Conservation (phyloP, 1,139 yeast genomes). For the Hyphopichia khmerensis region DNA sequence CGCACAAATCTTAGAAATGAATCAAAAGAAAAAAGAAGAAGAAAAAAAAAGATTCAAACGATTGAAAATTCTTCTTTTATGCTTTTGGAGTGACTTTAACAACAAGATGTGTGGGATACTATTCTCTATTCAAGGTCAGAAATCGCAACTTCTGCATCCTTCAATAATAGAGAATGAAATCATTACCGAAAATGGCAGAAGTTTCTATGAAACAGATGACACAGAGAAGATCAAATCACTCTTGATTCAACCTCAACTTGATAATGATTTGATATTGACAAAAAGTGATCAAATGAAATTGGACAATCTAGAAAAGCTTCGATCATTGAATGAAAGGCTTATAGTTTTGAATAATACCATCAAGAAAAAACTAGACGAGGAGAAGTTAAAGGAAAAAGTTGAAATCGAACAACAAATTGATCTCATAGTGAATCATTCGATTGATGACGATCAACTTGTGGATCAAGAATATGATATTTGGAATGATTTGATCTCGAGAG, state of each 20-base stretch:
- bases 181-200: constrained; percentile 1
- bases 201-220: constrained; percentile 24
- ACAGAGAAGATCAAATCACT: constrained; percentile 7
- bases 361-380: constrained; percentile 19
- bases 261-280: constrained; percentile 14
- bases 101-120: constrained; percentile 27
- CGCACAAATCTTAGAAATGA: too few relatives aligned
- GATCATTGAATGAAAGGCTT: constrained; percentile 21
- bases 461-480: not conserved
- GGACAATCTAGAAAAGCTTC: constrained; percentile 21
- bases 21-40: too few relatives aligned
- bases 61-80: not conserved
- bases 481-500: constrained; percentile 32
- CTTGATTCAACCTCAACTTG: constrained; percentile 17
- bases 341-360: constrained; percentile 28
- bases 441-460: not conserved
- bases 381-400: constrained; percentile 6
- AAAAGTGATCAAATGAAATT: constrained; percentile 24
- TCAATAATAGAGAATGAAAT: constrained; percentile 7
- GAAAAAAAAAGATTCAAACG: too few relatives aligned
- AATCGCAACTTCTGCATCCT: not conserved
- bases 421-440: constrained; percentile 7
- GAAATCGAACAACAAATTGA: constrained; percentile 15
- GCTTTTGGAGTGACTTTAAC: too few relatives aligned
- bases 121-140: constrained; percentile 10